Evolutionary conservation across 2,329 filamentous ascomycete species (phyloP).

Genomic region (Aureobasidium uvarum): DNA sequence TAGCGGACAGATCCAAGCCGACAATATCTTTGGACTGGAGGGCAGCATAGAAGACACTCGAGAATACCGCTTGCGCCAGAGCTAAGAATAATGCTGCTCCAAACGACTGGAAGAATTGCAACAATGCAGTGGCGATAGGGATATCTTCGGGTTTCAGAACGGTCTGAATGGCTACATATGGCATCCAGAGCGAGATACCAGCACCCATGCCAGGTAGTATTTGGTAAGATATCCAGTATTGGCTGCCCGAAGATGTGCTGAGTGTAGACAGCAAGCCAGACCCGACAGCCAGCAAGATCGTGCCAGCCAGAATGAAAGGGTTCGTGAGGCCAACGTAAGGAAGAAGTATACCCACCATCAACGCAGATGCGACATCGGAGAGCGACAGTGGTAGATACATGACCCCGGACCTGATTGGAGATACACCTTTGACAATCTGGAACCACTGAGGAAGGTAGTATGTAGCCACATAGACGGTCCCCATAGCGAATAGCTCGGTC

Average conservation of each 20-base stretch:
- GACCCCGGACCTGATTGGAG: conserved; percentile 49
- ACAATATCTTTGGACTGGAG: background rate
- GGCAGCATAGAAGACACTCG: background rate
- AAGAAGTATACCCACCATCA: conserved; percentile 44
- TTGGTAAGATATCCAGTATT: conserved; percentile 44
- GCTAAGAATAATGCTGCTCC: conserved; percentile 8
- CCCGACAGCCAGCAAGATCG: conserved; percentile 48
- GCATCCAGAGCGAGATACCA: conserved; percentile 51
- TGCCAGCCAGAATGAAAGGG: conserved; percentile 47
- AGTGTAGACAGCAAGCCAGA: conserved; percentile 49
- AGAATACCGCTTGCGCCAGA: background rate
- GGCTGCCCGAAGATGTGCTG: conserved; percentile 40
- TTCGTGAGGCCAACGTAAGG: conserved; percentile 51
- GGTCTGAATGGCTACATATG: conserved; percentile 49
- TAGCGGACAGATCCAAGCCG: background rate
- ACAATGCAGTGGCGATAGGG: conserved; percentile 38
- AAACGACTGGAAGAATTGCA: conserved; percentile 19
- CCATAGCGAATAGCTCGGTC: conserved; percentile 9
- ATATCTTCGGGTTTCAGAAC: conserved; percentile 46
- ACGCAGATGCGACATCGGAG: conserved; percentile 46
- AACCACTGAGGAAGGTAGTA: conserved; percentile 45
- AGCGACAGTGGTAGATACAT: conserved; percentile 40
- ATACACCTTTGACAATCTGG: conserved; percentile 50
- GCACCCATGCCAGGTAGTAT: conserved; percentile 44
- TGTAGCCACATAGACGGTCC: conserved; percentile 42